A percentile compares a stretch with the other conserved stretches of the same genome.
These are phyloP conservation scores for Zymoseptoria brevis DNA, from an alignment of 2,329 filamentous ascomycete species.

Conservation along the genomic window DNA sequence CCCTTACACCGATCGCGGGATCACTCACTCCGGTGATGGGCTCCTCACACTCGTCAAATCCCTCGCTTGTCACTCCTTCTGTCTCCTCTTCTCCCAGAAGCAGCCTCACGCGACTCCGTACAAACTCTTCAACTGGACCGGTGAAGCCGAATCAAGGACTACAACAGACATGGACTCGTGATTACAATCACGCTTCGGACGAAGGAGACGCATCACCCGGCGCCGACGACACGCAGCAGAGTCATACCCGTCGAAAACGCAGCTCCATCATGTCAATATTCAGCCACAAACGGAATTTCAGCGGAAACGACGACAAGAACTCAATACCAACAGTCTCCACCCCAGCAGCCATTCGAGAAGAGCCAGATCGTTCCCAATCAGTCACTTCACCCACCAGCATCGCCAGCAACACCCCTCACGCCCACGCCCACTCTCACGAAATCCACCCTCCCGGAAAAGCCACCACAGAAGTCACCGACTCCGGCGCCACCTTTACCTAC, in stretches of 20 bases:
- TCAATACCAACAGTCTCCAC: background rate
- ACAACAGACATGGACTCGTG: conserved; percentile 9
- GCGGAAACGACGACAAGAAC: conserved; percentile 13
- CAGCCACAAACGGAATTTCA: conserved; percentile 16
- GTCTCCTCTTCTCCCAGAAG: background rate
- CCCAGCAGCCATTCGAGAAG: background rate
- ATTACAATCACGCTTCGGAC: conserved; percentile 10
- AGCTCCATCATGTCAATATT: conserved; percentile 24
- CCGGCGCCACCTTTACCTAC: conserved; percentile 14
- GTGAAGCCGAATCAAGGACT: background rate
- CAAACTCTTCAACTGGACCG: conserved; percentile 1
- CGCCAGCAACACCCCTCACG: background rate
- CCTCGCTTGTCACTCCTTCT: background rate
- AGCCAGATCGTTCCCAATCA: background rate
- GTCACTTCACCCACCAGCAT: background rate
- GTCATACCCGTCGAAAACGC: conserved; percentile 13
- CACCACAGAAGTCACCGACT: background rate
- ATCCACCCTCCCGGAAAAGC: background rate
- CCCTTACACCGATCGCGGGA: background rate
- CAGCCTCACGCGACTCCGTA: background rate
- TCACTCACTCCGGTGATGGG: background rate
- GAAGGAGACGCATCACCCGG: conserved; percentile 22
- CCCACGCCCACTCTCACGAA: background rate
- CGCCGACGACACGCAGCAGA: conserved; percentile 16
- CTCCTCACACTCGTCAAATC: background rate